Evolutionary conservation across 129 eudicot genomes (phyloP), one percentile per base, ranked within the genome.

Genomic region (Artemisia annua): DNA sequence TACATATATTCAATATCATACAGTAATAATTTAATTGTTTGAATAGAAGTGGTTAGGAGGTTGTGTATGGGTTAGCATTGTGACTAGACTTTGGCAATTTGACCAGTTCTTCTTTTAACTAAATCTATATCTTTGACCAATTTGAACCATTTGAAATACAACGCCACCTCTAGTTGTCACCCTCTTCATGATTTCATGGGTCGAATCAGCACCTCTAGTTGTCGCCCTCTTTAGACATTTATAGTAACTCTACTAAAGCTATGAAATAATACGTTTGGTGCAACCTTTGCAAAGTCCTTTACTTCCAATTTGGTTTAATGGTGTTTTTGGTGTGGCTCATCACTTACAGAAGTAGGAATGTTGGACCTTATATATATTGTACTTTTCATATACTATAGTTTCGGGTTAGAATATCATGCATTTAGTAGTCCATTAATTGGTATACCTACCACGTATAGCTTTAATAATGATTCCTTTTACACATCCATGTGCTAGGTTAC

Each of bases 231-330:
- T 20, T 72, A 59, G 57, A 14, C 69, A 72, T 43, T 19, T 59
- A 20, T 17, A 1, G 10, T 1, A 39, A 39, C 46, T 39, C 46
- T 39, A 7, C 10, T 39, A 39, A 39, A 39, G 46, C 10, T 1
- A 39, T 39, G 46, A 39, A 39, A 39, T 7, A 39, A 39, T 39
- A 39, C 1, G 46, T 6, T 39, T 39, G 10, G 46, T 39, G 46
- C 46, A 39, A 39, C 10, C 46, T 39, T 24, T 49, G 62, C 39
- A 49, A 30, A 28, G 61, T 73, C 78, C 48, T 62, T 2, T 48
- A 59, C 5, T 60, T 58, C 16, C 18, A 59, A 15, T 72, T 48
- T 73, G 69, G 49, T 62, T 73, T 19, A 30, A 28, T 74, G 78
- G 54, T 32, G 18, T n/a, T n/a, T n/a, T n/a, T n/a, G n/a, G n/a